Percentiles rank a stretch among this genome's conserved stretches.
Conservation (phyloP, 192 early-diverging fungal genomes). For the Linnemannia exigua region DNA sequence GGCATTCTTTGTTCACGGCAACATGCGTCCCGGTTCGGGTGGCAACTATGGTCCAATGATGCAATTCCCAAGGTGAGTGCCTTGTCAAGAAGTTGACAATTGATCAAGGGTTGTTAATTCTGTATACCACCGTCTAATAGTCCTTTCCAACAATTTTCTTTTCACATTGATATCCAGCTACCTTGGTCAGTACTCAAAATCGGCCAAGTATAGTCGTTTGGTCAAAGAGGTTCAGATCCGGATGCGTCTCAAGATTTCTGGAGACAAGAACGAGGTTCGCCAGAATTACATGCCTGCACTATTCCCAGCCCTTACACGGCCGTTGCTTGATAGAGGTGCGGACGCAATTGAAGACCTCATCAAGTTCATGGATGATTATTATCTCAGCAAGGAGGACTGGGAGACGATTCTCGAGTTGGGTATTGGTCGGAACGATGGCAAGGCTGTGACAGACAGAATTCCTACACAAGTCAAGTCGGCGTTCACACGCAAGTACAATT, state of each 20-base stretch:
- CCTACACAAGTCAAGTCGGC: constrained; percentile 76
- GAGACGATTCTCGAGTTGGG: constrained; percentile 90
- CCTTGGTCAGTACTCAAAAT: constrained; percentile 92
- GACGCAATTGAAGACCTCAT: constrained; percentile 82
- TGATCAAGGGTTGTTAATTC: not conserved
- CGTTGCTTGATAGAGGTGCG: constrained; percentile 62
- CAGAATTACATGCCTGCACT: constrained; percentile 88
- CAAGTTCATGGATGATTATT: constrained; percentile 92
- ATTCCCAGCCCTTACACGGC: constrained; percentile 64
- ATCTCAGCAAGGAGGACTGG: constrained; percentile 88
- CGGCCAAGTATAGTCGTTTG: constrained; percentile 75
- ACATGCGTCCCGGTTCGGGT: constrained; percentile 45
- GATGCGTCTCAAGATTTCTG: constrained; percentile 85
- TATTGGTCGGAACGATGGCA: constrained; percentile 65
- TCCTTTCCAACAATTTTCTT: not conserved
- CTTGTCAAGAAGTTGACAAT: not conserved
- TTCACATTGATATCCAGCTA: constrained; percentile 72
- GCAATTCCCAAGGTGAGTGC: constrained; percentile 46
- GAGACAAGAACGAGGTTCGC: constrained; percentile 89
- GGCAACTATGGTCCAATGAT: constrained; percentile 44
- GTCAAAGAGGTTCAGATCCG: constrained; percentile 91
- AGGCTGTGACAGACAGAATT: constrained; percentile 64
- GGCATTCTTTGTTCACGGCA: constrained; percentile 84
- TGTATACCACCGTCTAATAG: too few species aligned
- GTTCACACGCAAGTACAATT: constrained; percentile 83